Evolutionary conservation across 129 eudicot genomes (phyloP).

Genomic region (Ambrosia trifida): DNA sequence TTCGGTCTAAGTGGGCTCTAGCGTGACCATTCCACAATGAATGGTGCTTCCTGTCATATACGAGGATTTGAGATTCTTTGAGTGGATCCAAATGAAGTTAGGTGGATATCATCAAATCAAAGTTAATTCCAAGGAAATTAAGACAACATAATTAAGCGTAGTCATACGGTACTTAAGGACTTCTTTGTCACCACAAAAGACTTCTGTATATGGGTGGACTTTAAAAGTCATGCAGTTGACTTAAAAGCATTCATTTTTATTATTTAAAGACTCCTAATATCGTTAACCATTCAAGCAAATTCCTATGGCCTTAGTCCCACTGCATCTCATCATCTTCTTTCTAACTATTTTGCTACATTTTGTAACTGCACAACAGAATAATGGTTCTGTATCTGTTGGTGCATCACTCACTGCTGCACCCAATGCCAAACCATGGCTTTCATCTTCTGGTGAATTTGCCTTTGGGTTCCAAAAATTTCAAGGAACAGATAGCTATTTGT

Average conservation of each 20-base stretch:
- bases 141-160: not conserved
- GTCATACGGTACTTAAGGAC: not conserved
- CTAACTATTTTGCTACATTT: not conserved
- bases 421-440: slow-evolving; percentile 37
- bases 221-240: slow-evolving; percentile 1
- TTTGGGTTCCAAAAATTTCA: slow-evolving; percentile 45
- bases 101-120: too few relatives aligned
- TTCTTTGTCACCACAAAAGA: not conserved
- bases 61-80: too few relatives aligned
- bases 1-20: too few relatives aligned
- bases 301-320: slow-evolving; percentile 20
- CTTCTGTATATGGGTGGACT: slow-evolving; percentile 9
- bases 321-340: slow-evolving; percentile 4
- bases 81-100: too few relatives aligned
- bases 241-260: not conserved
- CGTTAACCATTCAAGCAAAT: not conserved
- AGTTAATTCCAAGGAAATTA: not conserved
- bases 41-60: too few relatives aligned
- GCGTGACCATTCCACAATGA: too few relatives aligned
- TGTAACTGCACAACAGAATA: slow-evolving; percentile 31
- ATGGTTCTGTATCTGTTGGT: slow-evolving; percentile 25
- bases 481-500: slow-evolving; percentile 21
- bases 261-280: not conserved
- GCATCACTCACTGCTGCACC: slow-evolving; percentile 35
- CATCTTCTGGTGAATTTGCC: slow-evolving; percentile 58